phyloP scores from a whole-genome alignment of 441 rosid species.

The Aleurites moluccanus region DNA sequence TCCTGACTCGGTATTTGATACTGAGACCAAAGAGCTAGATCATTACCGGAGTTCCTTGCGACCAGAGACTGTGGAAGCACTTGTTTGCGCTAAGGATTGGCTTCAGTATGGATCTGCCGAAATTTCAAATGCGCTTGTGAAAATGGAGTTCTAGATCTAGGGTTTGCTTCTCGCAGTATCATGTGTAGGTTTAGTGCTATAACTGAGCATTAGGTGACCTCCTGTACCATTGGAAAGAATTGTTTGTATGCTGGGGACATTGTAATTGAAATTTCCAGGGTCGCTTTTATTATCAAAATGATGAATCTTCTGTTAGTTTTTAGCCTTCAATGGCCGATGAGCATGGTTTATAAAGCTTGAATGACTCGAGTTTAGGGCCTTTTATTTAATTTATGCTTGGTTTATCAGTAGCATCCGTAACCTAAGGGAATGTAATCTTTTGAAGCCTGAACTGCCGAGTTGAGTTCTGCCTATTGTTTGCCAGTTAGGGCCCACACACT shows the following conservation, averaged over 20 bases:
- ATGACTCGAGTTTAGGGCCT: no score
- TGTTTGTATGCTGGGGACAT: conserved; percentile 22
- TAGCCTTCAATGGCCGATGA: no score
- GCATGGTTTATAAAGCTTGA: no score
- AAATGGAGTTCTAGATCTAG: conserved; percentile 50
- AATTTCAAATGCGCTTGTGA: conserved; percentile 44
- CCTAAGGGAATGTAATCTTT: no score
- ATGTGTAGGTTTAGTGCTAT: conserved; percentile 26
- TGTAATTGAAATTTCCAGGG: conserved; percentile 13
- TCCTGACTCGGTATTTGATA: conserved; percentile 58
- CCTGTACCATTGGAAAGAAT: conserved; percentile 28
- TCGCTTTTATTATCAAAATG: background rate
- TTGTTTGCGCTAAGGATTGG: conserved; percentile 89
- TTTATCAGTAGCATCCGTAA: no score
- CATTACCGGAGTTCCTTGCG: conserved; percentile 60
- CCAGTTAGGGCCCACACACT: no score
- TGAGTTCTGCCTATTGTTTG: no score
- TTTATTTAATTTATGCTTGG: no score
- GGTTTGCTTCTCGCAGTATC: conserved; percentile 3
- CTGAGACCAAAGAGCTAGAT: conserved; percentile 52
- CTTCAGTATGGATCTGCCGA: conserved; percentile 48
- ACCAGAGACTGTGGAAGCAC: conserved; percentile 82
- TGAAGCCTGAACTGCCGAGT: no score
- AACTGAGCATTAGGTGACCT: conserved; percentile 18
- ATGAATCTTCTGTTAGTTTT: no score